Evolutionary conservation across 257 asterid genomes (phyloP).

Genomic region (Solanum stenotomum): DNA sequence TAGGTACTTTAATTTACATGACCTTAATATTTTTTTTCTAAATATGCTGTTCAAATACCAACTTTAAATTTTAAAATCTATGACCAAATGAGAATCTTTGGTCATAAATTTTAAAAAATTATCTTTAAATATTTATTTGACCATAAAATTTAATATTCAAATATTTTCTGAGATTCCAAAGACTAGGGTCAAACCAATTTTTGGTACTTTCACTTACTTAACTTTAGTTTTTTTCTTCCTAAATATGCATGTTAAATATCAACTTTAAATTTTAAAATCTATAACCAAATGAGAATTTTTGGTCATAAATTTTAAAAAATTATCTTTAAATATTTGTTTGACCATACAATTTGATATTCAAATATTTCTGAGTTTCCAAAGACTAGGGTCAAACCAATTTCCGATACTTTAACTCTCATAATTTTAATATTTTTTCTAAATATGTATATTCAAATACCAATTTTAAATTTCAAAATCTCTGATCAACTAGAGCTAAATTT

Average conservation of each 20-base stretch:
- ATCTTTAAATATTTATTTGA: background rate
- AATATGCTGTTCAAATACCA: background rate
- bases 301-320: background rate
- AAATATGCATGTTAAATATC: background rate
- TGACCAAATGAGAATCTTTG: background rate
- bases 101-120: background rate
- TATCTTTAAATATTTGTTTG: no score
- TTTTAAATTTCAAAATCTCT: no score
- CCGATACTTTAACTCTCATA: background rate
- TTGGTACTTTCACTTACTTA: background rate
- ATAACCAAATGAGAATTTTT: background rate
- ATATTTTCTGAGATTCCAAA: background rate
- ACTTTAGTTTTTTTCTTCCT: no score
- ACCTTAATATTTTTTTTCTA: no score
- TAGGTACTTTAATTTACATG: no score
- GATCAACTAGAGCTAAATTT: background rate
- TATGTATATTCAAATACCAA: no score
- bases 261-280: no score
- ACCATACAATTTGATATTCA: background rate
- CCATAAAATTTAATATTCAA: background rate
- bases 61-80: no score
- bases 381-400: background rate
- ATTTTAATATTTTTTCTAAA: no score
- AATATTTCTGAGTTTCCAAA: background rate
- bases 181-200: background rate